A percentile compares a stretch with the other conserved stretches of the same genome.
Conservation (phyloP, 768 basidiomycete genomes). For the Mycena belliarum region DNA sequence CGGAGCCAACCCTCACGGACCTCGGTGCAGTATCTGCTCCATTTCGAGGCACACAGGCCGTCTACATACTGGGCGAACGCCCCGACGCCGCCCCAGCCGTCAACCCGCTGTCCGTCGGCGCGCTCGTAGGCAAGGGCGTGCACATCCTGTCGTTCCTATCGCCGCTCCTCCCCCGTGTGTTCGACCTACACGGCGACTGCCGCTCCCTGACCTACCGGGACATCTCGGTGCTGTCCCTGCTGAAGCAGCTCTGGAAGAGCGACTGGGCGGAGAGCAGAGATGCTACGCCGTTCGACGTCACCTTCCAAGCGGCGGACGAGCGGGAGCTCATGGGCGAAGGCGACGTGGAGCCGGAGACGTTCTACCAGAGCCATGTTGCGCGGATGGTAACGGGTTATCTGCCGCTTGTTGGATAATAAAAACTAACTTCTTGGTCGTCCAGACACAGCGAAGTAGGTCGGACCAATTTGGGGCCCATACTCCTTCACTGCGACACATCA, state of each 20-base stretch:
- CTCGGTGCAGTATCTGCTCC: slow-evolving; percentile 42
- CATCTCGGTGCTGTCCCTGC: slow-evolving; percentile 31
- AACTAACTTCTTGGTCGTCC: background rate
- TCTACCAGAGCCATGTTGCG: slow-evolving; percentile 44
- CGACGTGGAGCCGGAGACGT: slow-evolving; percentile 35
- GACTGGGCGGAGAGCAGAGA: slow-evolving; percentile 52
- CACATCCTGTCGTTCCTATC: slow-evolving; percentile 45
- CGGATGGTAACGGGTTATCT: slow-evolving; percentile 31
- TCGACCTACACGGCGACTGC: slow-evolving; percentile 47
- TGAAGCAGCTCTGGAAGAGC: slow-evolving; percentile 44
- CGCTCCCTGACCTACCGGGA: slow-evolving; percentile 43
- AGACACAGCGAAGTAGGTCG: slow-evolving; percentile 3
- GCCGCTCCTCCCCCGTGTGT: slow-evolving; percentile 37
- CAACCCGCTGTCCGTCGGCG: slow-evolving; percentile 41
- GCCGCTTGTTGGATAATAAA: no score
- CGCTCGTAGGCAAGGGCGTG: slow-evolving; percentile 37
- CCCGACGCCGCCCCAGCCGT: slow-evolving; percentile 41
- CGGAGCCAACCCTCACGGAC: background rate
- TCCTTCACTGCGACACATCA: slow-evolving; percentile 8
- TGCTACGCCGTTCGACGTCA: slow-evolving; percentile 47
- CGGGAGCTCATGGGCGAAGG: slow-evolving; percentile 43
- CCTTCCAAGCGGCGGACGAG: slow-evolving; percentile 45
- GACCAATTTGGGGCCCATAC: background rate
- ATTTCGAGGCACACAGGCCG: slow-evolving; percentile 49
- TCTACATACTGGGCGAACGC: slow-evolving; percentile 47